Percentiles rank a stretch among this genome's conserved stretches.
Conservation (phyloP, 495 filamentous ascomycete genomes). For the Hyaloscypha finlandica region DNA sequence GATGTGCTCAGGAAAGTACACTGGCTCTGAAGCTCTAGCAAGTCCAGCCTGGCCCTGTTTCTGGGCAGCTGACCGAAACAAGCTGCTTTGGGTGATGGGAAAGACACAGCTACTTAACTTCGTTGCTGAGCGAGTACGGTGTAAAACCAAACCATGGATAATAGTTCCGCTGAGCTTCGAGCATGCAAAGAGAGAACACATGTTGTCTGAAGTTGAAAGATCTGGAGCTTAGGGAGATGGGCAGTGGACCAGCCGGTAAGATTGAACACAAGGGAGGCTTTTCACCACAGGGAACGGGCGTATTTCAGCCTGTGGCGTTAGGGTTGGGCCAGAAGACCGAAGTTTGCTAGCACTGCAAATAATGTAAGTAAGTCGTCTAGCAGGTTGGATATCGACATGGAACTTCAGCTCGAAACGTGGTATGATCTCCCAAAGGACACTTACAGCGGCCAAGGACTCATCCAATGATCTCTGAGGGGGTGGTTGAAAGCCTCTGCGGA, state of each 20-base stretch:
- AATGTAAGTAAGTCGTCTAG: no score
- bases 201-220: background rate
- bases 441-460: background rate
- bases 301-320: background rate
- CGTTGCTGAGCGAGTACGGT: background rate
- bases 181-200: background rate
- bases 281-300: background rate
- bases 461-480: background rate
- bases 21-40: background rate
- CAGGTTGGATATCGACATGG: no score
- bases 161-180: background rate
- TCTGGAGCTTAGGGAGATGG: background rate
- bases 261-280: background rate
- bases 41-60: conserved; percentile 6
- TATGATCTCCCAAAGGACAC: background rate
- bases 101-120: background rate
- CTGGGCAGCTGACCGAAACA: background rate
- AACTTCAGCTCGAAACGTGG: background rate
- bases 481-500: background rate
- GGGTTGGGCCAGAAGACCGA: background rate
- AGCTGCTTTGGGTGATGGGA: background rate
- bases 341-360: background rate
- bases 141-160: background rate
- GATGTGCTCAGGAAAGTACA: background rate
- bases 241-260: no score